Percentiles rank a stretch among this genome's conserved stretches.
Evolutionary conservation across 768 basidiomycete species (phyloP).

Genomic region (Pleurotus tuoliensis): DNA sequence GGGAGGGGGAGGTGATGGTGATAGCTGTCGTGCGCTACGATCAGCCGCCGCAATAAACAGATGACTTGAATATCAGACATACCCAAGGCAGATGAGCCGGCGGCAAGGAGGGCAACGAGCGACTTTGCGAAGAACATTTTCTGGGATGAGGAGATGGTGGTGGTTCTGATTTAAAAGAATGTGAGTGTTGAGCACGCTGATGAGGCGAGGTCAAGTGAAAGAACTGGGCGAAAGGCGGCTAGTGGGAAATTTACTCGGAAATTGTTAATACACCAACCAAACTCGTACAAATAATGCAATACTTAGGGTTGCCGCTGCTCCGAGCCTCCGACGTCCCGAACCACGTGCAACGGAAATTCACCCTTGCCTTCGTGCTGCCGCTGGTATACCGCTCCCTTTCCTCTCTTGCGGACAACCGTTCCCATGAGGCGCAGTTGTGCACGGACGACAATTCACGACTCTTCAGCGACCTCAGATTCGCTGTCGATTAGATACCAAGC

Average conservation of each 20-base stretch:
- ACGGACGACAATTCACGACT: too few relatives aligned
- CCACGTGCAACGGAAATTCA: not conserved
- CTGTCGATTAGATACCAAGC: too few relatives aligned
- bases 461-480: too few relatives aligned
- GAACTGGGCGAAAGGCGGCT: not conserved
- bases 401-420: too few relatives aligned
- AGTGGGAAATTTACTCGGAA: conserved; percentile 3
- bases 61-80: not conserved
- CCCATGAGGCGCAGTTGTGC: too few relatives aligned
- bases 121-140: conserved; percentile 3
- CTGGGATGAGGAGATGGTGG: not conserved
- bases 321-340: not conserved
- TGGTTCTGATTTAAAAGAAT: conserved; percentile 7
- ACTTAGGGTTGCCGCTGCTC: not conserved
- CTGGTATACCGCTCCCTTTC: too few relatives aligned
- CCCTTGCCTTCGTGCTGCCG: too few relatives aligned
- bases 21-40: not conserved
- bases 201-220: conserved; percentile 2
- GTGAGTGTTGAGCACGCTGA: conserved; percentile 3
- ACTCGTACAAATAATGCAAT: not conserved
- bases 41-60: not conserved
- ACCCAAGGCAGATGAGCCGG: conserved; percentile 7
- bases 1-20: conserved; percentile 2
- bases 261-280: not conserved
- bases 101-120: conserved; percentile 6